Evolutionary conservation across 2,329 filamentous ascomycete species (phyloP), one percentile per base, ranked within the genome.

Genomic region (Colletotrichum sp.): DNA sequence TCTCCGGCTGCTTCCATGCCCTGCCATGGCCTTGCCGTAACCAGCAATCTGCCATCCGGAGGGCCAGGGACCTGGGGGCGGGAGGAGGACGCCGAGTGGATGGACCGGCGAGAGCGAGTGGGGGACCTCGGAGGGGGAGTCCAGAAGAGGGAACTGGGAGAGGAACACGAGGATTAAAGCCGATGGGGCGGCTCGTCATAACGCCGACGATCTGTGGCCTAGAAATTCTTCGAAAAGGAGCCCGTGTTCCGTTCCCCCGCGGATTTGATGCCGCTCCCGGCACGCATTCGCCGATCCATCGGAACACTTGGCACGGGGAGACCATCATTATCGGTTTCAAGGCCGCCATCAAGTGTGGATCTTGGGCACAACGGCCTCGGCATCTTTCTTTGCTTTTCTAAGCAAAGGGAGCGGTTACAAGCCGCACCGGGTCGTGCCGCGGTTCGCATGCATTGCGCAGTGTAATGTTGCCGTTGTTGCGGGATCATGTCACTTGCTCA

Each of bases 1-100:
- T 69, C 44, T 76, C 70, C 73, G 70, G 69, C 34, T 73, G 70
- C 64, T 73, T 73, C 64, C 73, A 76, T 69, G 34, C 70, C 49
- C 59, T 74, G 62, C 60, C 72, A 74, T 39, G 68, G n/a, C 24
- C 59, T 69, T 73, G 49, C 70, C 70, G 73, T 55, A 76, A 73
- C 36, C 57, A 60, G 30, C 59, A 21, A 52, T 52, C 44, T 52
- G 44, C 44, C 44, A 24, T 28, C 57, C n/a, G 63, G 59, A 18
- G 55, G 6, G 63, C 32, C 73, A 67, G 69, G 69, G 72, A 71
- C 66, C 73, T 57, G 64, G 64, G 70, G 71, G 70, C 64, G 32
- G 69, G 32, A 72, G 57, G 26, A 30, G 16, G 49, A 36, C 59
- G 44, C 60, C 68, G 72, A 67, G 52, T 72, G 69, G 73, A 68